Evolutionary conservation across 768 basidiomycete species (phyloP).

Genomic region (Epithele typhae): DNA sequence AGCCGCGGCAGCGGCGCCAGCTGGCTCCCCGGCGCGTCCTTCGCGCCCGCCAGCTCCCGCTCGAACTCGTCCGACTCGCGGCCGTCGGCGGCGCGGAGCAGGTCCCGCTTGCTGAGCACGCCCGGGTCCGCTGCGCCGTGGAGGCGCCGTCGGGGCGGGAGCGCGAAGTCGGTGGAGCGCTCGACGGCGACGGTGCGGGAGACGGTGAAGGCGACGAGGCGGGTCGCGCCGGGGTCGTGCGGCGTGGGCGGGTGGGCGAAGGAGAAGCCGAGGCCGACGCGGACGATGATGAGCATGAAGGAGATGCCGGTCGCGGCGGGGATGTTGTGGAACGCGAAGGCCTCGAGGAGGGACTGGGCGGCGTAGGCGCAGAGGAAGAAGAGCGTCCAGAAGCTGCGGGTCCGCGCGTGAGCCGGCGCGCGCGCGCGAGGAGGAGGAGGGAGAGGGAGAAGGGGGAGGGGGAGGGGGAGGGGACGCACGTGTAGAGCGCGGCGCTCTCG

Average conservation of each 20-base stretch:
- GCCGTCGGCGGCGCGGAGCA: too few species aligned
- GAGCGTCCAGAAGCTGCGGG: constrained; percentile 9
- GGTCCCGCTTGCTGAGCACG: too few species aligned
- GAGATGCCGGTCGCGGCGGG: constrained; percentile 13
- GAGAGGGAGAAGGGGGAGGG: background rate
- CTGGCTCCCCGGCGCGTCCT: too few species aligned
- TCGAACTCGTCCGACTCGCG: too few species aligned
- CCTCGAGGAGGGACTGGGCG: constrained; percentile 5
- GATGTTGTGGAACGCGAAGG: constrained; percentile 10
- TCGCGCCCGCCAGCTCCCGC: too few species aligned
- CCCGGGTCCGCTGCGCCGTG: too few species aligned
- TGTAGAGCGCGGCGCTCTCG: constrained; percentile 11
- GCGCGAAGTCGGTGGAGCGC: too few species aligned
- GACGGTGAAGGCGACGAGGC: too few species aligned
- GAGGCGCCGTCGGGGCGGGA: too few species aligned
- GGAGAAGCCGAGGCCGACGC: constrained; percentile 12
- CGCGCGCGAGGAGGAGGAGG: background rate
- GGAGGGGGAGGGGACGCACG: background rate
- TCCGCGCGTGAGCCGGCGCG: too few species aligned
- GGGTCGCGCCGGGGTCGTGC: background rate
- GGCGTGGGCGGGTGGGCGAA: constrained; percentile 1
- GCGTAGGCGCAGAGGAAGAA: constrained; percentile 8
- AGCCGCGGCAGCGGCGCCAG: too few species aligned
- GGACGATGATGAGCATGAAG: constrained; percentile 13
- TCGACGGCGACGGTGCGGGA: too few species aligned